Base-by-base conservation (phyloP, 2,329 filamentous ascomycete genomes). In the Fusarium denticulatum region DNA sequence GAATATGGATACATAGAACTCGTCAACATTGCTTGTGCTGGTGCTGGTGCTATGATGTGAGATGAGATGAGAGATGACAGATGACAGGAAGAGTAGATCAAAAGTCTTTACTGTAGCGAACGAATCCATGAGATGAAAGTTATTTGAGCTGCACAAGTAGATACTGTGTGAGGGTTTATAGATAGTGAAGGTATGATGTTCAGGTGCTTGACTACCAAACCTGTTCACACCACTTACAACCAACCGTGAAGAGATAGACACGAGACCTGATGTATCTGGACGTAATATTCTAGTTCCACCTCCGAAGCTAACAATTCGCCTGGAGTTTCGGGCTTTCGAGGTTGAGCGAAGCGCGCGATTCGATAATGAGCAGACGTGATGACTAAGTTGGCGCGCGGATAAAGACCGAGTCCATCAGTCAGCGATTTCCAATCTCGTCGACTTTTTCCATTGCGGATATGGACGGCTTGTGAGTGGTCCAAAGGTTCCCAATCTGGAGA, bases 1-100 rank as follows among this genome's bases (percentile, higher is more conserved):
- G 79, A 78, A 78, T 76, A 70, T 76, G 73, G 75, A 77, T 78
- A 77, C 75, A 79, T 78, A 78, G 77, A 78, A 78, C 71, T 75
- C 76, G 69, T 71, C 73, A 77, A 69, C 64, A 65, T 69, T 69
- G 56, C 56, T 58, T 50, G 42, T 71, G 66, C 59, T 71, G 32
- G 58, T 74, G 63, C 39, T 57, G 57, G 55, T 74, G 71, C 36
- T 63, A 47, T 68, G 62, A 64, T 45, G 58, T 72, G 60, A 59
- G 49, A 36, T 36, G 49, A 52, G 70, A 70, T 68, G 60, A 59
- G 30, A 34, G 45, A 64, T 52, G 71, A 74, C 36, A 34, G 45
- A 64, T 52, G 71, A 74, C 36, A 57, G n/a, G 50, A 37, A 64
- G 50, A 58, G 49, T 49, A 56, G 53, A 47, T 57, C 6, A 70